Evolutionary conservation across 352 stramenopile genomes (phyloP).

Genomic region (Globisporangium iwayamae): DNA sequence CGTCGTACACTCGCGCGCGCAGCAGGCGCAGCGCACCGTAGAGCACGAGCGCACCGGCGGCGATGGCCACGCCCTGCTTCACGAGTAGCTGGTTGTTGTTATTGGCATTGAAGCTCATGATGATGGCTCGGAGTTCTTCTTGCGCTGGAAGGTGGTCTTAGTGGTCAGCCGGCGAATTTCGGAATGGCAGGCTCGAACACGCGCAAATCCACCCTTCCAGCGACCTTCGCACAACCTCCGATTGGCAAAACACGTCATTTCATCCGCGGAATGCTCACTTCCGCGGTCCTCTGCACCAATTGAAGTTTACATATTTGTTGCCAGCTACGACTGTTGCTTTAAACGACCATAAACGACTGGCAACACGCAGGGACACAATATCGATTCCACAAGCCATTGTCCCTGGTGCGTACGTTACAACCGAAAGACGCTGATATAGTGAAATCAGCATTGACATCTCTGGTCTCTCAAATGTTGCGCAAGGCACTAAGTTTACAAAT

Average conservation of each 20-base stretch:
- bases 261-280: no score
- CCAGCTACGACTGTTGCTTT: no score
- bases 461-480: not conserved
- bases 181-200: slow-evolving; percentile 5
- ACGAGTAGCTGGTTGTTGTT: slow-evolving; percentile 7
- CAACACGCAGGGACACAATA: no score
- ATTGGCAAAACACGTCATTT: not conserved
- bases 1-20: slow-evolving; percentile 84
- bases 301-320: not conserved
- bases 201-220: not conserved
- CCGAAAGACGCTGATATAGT: no score
- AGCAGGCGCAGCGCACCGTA: slow-evolving; percentile 52
- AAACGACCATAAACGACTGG: not conserved
- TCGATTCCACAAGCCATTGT: no score
- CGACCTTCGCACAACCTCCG: slow-evolving; percentile 10
- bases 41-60: slow-evolving; percentile 29
- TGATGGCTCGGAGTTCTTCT: not conserved
- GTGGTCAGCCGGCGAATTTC: not conserved
- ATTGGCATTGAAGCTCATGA: slow-evolving; percentile 8
- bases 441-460: no score
- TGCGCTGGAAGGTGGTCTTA: not conserved
- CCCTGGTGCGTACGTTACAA: no score
- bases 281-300: no score
- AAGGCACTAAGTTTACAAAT: no score
- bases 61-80: slow-evolving; percentile 21